Evolutionary conservation across 129 eudicot species (phyloP), one percentile per base, ranked within the genome.

Genomic region (Artemisia argyi): DNA sequence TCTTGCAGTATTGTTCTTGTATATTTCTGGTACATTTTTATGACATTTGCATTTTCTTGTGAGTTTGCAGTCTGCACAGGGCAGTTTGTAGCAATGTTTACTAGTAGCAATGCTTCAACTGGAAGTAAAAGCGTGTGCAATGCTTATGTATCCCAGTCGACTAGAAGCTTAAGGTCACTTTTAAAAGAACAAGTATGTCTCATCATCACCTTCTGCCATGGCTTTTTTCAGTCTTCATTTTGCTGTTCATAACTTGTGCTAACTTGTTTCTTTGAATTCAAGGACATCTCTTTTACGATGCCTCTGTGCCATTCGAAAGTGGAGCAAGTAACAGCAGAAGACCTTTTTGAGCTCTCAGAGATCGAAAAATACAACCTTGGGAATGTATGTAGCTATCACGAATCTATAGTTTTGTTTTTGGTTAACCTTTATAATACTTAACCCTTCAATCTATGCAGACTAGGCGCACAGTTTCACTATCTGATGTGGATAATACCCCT

Each of bases 71-170:
- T 61, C 19, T 61, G 67, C 67, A 24, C 67, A 30, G 67, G 67
- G 16, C 67, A 60, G 55, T 48, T 61, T 30, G 67, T 89, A 88
- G 78, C 94, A 57, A 66, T 95, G 96, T 95, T 95, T 53, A 81
- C 91, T 70, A 78, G 81, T 73, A 52, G 69, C 76, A 79, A 80
- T 65, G 81, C 82, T 63, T 55, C 71, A 28, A 80, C 73, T 76
- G 81, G 76, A 65, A 67, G 77, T 68, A 84, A 82, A 72, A 50
- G 78, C 19, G 22, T 42, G 60, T 90, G 89, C 87, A 80, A 77
- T 52, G 99, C 97, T 7, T 95, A 84, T 78, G 81, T 95, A 73
- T 95, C 99, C 69, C 99, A 86, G 73, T 94, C 99, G 42, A 94
- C 99, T 52, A 84, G 93, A 83, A 77, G 80, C 80, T 79, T 94